Conservation (phyloP, 2,329 filamentous ascomycete genomes). For the Fonsecaea pedrosoi region DNA sequence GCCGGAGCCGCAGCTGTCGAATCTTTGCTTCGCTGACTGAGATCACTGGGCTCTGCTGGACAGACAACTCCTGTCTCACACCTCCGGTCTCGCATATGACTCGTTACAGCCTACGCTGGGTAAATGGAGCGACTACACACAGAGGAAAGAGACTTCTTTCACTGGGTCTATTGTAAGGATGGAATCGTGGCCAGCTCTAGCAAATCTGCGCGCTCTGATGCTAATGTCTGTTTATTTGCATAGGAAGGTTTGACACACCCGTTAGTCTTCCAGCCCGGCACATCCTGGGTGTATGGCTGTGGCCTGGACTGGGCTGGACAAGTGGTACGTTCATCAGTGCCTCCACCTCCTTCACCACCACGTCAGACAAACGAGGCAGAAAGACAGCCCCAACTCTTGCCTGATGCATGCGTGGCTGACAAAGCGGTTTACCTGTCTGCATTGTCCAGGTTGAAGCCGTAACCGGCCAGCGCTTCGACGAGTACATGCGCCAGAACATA, state of each 20-base stretch:
- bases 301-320: constrained; percentile 1
- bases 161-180: too few relatives aligned
- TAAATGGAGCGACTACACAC: not conserved
- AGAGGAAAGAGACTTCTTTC: not conserved
- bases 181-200: too few relatives aligned
- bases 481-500: not conserved
- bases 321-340: not conserved
- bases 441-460: not conserved
- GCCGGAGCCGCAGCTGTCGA: too few relatives aligned
- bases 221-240: too few relatives aligned
- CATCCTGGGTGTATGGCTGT: not conserved
- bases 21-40: not conserved
- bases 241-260: not conserved
- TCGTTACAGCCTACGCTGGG: not conserved
- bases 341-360: too few relatives aligned
- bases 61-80: not conserved
- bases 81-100: constrained; percentile 2
- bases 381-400: too few relatives aligned
- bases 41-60: too few relatives aligned
- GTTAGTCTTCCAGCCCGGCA: not conserved
- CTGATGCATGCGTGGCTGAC: too few relatives aligned
- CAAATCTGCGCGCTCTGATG: too few relatives aligned
- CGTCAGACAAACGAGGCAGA: too few relatives aligned
- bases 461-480: not conserved
- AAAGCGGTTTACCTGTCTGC: too few relatives aligned